Evolutionary conservation across 306 rosid genomes (phyloP), one percentile per base, ranked within the genome.

Genomic region (Albizia julibrissin): DNA sequence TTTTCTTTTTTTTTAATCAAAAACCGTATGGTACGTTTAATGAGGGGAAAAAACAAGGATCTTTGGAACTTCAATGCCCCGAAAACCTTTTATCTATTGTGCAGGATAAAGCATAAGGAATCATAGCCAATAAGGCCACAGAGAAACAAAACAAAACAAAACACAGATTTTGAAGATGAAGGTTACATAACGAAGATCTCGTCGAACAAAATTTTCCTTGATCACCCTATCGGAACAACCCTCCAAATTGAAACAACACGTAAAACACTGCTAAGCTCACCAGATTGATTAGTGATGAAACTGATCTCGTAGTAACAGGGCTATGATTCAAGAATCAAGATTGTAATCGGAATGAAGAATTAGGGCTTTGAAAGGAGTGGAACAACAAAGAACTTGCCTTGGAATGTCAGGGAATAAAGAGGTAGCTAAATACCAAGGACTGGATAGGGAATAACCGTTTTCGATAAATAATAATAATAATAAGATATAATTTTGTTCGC

Each of bases 211-310:
- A 73, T 24, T 34, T 1, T 5, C 14, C 1, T 26, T 27, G 43
- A 76, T 61, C 27, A 44, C 26, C 13, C 50, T 24, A 71, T 1
- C 39, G 40, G 43, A 37, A 59, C 39, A 19, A 10, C 54, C 54
- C 74, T 62, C 29, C 6, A 14, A 26, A 47, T 4, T 24, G 24
- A 72, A 56, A 19, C 10, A 58, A 47, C 6, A 34, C 39, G 73
- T 43, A 43, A 14, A 79, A 7, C 15, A 70, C 31, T 27, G 29
- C 66, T 19, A 62, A 2, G 26, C 66, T 15, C 47, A 84, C 89
- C 89, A 62, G 68, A 82, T 70, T 44, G 62, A 84, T 22, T 24
- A 29, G 72, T 65, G 40, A 82, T 43, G 21, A 73, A 31, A n/a
- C 70, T 44, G 86, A 86, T 80, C 84, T 26, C 34, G 29, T 4